phyloP scores from a whole-genome alignment of 805 yeast species.

The Cyberlindnera bimundalis region DNA sequence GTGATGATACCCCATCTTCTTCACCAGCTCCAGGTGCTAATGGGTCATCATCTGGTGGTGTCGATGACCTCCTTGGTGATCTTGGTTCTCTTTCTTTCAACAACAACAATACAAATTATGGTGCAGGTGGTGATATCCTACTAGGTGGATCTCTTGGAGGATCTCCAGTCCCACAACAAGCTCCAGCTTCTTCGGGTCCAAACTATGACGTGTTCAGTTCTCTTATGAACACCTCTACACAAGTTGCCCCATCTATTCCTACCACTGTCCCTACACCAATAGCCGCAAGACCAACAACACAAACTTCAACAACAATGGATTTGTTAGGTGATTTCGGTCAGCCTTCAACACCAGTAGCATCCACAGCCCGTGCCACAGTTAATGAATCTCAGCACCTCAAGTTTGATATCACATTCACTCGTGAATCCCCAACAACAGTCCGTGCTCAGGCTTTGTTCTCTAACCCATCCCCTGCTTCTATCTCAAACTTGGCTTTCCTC shows the following conservation, averaged over 20 bases:
- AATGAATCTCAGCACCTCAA: conserved; percentile 45
- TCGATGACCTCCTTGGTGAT: conserved; percentile 73
- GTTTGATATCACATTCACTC: conserved; percentile 42
- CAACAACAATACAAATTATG: conserved; percentile 32
- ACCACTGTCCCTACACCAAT: conserved; percentile 11
- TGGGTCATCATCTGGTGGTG: conserved; percentile 12
- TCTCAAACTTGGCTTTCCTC: conserved; percentile 53
- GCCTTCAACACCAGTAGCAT: conserved; percentile 5
- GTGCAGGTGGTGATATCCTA: conserved; percentile 51
- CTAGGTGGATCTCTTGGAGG: conserved; percentile 27
- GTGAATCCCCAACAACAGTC: conserved; percentile 36
- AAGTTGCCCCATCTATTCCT: conserved; percentile 9
- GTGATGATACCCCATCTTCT: conserved; percentile 34
- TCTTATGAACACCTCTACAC: conserved; percentile 20
- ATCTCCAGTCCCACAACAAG: conserved; percentile 28
- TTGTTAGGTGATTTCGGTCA: conserved; percentile 22
- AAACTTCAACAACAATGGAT: conserved; percentile 19
- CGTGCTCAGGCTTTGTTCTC: conserved; percentile 49
- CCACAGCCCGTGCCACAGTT: conserved; percentile 30
- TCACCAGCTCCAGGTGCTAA: conserved; percentile 17
- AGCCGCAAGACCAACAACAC: conserved; percentile 11
- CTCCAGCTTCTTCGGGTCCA: conserved; percentile 24
- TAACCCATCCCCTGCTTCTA: conserved; percentile 42
- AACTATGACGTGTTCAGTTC: conserved; percentile 26
- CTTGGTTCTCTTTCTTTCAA: conserved; percentile 54